Evolutionary conservation across 2,329 filamentous ascomycete genomes (phyloP), one percentile per base, ranked within the genome.

Genomic region (Ceratocystis papillata): DNA sequence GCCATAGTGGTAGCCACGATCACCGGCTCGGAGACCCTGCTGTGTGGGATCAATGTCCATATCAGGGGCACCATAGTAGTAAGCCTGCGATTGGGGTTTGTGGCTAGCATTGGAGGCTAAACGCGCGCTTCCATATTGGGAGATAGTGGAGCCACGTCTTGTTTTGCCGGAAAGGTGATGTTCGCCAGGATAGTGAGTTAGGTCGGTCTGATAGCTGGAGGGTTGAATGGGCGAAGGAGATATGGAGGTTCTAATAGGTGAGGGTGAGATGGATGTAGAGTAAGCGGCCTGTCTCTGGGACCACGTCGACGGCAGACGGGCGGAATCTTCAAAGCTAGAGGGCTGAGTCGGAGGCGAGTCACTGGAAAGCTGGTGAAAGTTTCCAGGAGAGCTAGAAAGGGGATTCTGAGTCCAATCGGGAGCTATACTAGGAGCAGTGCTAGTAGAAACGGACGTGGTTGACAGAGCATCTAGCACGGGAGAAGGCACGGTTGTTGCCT

Each of bases 11-110:
- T 88, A 90, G 6, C 88, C 89, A 57, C 82, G 82, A 46, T 87
- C 84, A 2, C 86, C 86, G 1, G 86, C 81, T 69, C 81, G 81
- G 71, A 87, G 77, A 8, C 81, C 82, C 20, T 80, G 76, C 55
- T 77, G 78, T 65, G 80, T 77, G 61, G 87, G 78, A 69, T 90
- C 86, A 33, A 91, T 78, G 70, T 93, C 87, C 41, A 92, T 79
- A 69, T 92, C 87, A 0, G 88, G 87, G 0, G 85, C 81, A 57
- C 86, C 82, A 73, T 90, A 91, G 74, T 89, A 93, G 75, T 92
- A 88, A 20, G 88, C 76, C 74, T 92, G 89, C 1, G 86, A 81
- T 67, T 90, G 83, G 72, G 92, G 88, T 2, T 89, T 88, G 8
- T 87, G 81, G 2, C 87, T 87, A n/a, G 45, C 7, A 50, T 15